Conservation (phyloP, 495 filamentous ascomycete genomes). For the Hyaloscypha bicolor region DNA sequence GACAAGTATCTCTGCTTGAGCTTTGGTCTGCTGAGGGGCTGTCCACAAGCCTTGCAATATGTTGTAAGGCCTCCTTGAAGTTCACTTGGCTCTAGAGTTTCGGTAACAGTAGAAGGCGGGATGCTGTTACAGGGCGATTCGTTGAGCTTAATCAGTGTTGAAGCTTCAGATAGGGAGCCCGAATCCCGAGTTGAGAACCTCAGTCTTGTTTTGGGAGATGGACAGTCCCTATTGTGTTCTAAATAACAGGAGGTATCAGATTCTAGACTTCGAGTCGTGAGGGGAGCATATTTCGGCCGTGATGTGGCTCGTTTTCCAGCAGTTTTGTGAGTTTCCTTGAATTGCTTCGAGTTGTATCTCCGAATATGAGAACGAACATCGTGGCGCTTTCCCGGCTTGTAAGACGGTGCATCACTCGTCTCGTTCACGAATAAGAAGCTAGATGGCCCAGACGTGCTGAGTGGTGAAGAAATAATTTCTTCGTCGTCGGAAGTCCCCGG, state of each 20-base stretch:
- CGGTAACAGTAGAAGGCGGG: background rate
- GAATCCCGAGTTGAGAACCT: background rate
- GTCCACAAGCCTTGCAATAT: background rate
- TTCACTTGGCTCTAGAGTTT: background rate
- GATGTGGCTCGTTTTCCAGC: background rate
- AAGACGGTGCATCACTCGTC: background rate
- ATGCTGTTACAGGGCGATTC: background rate
- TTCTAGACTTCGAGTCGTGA: background rate
- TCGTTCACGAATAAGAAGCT: slow-evolving; percentile 4
- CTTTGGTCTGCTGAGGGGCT: background rate
- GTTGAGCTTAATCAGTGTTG: background rate
- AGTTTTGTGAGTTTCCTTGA: background rate
- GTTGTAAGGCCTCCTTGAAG: background rate
- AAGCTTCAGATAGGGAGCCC: background rate
- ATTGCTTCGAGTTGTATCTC: background rate
- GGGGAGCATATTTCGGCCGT: background rate
- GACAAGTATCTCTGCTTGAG: background rate
- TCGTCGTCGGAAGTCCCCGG: no score
- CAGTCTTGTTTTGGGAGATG: background rate
- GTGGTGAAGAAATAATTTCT: no score
- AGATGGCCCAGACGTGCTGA: background rate
- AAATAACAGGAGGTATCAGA: background rate
- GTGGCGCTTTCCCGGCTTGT: background rate
- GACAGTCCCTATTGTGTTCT: background rate
- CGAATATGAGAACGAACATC: slow-evolving; percentile 1